Evolutionary conservation across 129 eudicot genomes (phyloP), one percentile per base, ranked within the genome.

Genomic region (Smallanthus sonchifolius): DNA sequence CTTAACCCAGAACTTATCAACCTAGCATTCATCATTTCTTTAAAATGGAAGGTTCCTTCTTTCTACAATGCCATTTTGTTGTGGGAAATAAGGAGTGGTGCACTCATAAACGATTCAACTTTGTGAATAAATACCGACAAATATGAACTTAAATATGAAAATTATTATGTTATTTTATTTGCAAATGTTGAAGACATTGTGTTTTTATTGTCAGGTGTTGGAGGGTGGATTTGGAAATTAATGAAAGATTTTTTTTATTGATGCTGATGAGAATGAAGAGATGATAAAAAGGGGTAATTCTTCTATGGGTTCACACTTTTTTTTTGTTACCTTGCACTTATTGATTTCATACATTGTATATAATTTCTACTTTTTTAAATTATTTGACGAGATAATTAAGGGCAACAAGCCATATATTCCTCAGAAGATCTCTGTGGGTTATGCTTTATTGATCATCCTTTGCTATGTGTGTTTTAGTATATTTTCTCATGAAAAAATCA

Each of bases 341-440:
- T 19, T 13, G 28, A 8, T 65, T 37, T 52, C 24, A 10, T 56
- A 7, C 52, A 32, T 72, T 59, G 14, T 36, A 30, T 57, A 43
- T 8, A 38, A 44, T 73, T 37, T 54, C 4, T 38, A n/a, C 67
- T 16, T 61, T 69, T 66, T 28, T 20, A 68, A 13, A n/a, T 11
- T 56, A 6, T 69, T 88, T n/a, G 99, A 84, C 51, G 85, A 85
- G 57, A 87, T 72, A 79, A 74, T 54, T 37, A 83, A 77, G 81
- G 82, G 80, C 34, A 73, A 80, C 48, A 90, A 63, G 82, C 84
- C 69, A 28, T 94, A 94, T 76, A 73, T 94, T 80, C 97, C 99
- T 24, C 97, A 91, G 75, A 94, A 88, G 80, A 88, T 91, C 81
- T 94, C 99, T 67, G 96, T 79, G 6, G 91, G 97, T 34, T 94